These are phyloP conservation scores for Candida anutae DNA, from an alignment of 1,139 yeast genomes.

Conservation along the genomic window DNA sequence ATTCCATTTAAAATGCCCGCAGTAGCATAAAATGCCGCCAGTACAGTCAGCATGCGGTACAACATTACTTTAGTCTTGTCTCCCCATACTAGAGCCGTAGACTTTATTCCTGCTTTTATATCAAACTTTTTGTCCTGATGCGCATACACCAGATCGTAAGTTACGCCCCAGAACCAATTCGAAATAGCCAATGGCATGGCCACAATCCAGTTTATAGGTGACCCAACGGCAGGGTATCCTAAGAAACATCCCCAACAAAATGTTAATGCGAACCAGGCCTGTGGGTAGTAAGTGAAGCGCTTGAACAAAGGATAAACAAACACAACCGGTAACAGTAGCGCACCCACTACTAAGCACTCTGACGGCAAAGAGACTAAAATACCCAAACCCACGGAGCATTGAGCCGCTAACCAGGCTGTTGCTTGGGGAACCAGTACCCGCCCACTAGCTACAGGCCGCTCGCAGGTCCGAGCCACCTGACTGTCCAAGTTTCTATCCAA, in stretches of 20 bases:
- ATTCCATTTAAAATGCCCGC: slow-evolving; percentile 77
- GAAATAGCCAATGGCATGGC: slow-evolving; percentile 75
- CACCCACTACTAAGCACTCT: slow-evolving; percentile 78
- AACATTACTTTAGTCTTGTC: slow-evolving; percentile 63
- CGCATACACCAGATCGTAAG: slow-evolving; percentile 93
- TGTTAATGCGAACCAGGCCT: slow-evolving; percentile 69
- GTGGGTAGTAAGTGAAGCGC: slow-evolving; percentile 93
- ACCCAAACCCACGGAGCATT: slow-evolving; percentile 67
- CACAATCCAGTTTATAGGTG: slow-evolving; percentile 65
- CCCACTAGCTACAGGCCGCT: slow-evolving; percentile 87
- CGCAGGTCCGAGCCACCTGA: slow-evolving; percentile 80
- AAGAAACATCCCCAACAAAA: slow-evolving; percentile 93
- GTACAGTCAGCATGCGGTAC: slow-evolving; percentile 55
- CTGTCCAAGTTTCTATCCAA: slow-evolving; percentile 76
- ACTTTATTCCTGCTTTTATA: slow-evolving; percentile 80
- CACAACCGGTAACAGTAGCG: slow-evolving; percentile 72
- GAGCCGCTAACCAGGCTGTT: slow-evolving; percentile 63
- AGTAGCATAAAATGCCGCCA: slow-evolving; percentile 52
- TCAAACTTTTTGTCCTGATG: slow-evolving; percentile 95
- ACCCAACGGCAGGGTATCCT: slow-evolving; percentile 92
- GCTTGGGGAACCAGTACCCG: slow-evolving; percentile 71
- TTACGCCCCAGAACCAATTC: slow-evolving; percentile 88
- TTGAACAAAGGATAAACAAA: slow-evolving; percentile 89
- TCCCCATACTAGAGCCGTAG: slow-evolving; percentile 95
- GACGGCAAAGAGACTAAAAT: slow-evolving; percentile 67